Base-by-base conservation (phyloP, 495 filamentous ascomycete species). In the Aspergillus wentii region DNA sequence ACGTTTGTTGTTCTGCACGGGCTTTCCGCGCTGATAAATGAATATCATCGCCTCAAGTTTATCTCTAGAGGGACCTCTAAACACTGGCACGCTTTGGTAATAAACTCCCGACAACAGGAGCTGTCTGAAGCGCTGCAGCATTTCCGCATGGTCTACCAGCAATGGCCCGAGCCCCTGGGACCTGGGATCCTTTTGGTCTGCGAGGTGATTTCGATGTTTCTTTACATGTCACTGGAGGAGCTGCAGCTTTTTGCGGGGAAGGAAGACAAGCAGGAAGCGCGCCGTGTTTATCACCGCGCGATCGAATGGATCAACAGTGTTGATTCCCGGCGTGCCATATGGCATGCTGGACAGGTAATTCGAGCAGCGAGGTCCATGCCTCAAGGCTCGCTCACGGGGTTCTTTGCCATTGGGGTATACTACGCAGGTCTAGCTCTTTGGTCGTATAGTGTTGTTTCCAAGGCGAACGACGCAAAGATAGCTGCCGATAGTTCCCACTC, bases 161-260 rank as follows among this genome's bases (percentile, higher is more conserved):
- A 56, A 34, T 38, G 58, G 21, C 23, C 38, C 17, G 21, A 39
- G 1, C 27, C 37, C 8, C 46, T 45, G 11, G 38, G 51, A 6
- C 49, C 56, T 8, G 56, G 67, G 33, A 59, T 61, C 16, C 56
- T 57, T 2, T 51, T 82, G 4, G 46, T 80, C 2, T 53, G 76
- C 4, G 71, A 83, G 40, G 59, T 80, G 0, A 55, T 80, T 1
- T 59, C 75, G 6, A 75, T 83, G 68, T 68, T 77, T 43, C 56
- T 83, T 1, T 64, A 82, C 52, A 70, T 79, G 42, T 76, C 76
- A 0, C 64, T 82, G 0, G 79, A 82, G 35, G 79, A 83, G 33
- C 66, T 84, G 0, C 79, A 85, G 40, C 69, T 78, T 1, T 80
- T 83, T 35, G 74, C 76, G 0, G 78, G 78, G 0, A 76, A 79